A percentile compares a stretch with the other conserved stretches of the same genome.
Evolutionary conservation across 768 basidiomycete species (phyloP).

Genomic region (Butyriboletus loyo): DNA sequence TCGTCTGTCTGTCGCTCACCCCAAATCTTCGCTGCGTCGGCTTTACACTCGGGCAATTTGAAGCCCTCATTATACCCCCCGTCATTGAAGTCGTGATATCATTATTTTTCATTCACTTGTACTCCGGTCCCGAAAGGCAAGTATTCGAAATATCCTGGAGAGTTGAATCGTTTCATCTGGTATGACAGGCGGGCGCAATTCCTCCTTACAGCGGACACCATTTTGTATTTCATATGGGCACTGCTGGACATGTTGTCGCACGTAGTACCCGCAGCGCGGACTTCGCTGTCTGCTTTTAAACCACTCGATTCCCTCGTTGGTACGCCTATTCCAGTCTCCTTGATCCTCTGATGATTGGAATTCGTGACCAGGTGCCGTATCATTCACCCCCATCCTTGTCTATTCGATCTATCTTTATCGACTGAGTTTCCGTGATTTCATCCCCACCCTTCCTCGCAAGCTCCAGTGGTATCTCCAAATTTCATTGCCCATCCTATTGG

Average conservation of each 20-base stretch:
- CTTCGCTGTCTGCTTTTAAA: slow-evolving; percentile 45
- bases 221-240: slow-evolving; percentile 56
- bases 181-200: slow-evolving; percentile 45
- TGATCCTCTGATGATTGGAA: not conserved
- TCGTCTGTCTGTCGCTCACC: slow-evolving; percentile 65
- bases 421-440: slow-evolving; percentile 50
- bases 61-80: slow-evolving; percentile 58
- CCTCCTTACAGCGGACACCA: slow-evolving; percentile 60
- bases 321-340: slow-evolving; percentile 32
- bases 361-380: slow-evolving; percentile 42
- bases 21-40: slow-evolving; percentile 69
- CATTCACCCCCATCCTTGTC: slow-evolving; percentile 62
- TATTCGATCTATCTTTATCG: slow-evolving; percentile 63
- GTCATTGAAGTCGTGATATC: slow-evolving; percentile 61
- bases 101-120: slow-evolving; percentile 47
- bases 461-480: slow-evolving; percentile 44
- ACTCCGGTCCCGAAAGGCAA: slow-evolving; percentile 48
- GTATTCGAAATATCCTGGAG: slow-evolving; percentile 20
- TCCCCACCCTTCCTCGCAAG: slow-evolving; percentile 49
- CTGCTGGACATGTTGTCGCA: slow-evolving; percentile 61
- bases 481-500: slow-evolving; percentile 51
- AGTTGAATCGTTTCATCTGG: not conserved
- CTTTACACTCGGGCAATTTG: slow-evolving; percentile 45
- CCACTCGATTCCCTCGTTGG: slow-evolving; percentile 60
- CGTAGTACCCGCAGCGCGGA: slow-evolving; percentile 48